A percentile compares a stretch with the other conserved stretches of the same genome.
Evolutionary conservation across 139 green algal genomes (phyloP).

Genomic region (Chlamydomonas incerta): DNA sequence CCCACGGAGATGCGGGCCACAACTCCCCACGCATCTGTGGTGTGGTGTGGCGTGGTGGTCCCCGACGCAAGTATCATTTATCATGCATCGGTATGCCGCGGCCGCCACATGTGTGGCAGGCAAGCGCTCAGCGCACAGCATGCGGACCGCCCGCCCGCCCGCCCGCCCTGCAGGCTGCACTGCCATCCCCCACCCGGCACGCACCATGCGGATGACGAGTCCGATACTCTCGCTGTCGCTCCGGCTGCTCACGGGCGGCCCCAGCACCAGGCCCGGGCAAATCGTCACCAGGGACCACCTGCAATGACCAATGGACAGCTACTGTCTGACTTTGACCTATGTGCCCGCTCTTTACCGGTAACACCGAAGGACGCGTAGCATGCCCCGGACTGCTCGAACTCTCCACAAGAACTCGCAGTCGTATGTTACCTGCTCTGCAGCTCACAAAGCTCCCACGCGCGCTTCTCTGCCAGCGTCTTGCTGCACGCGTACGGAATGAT

Average conservation of each 20-base stretch:
- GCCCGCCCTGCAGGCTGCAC: constrained; percentile 19
- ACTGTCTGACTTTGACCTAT: too few species aligned
- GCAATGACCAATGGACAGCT: not conserved
- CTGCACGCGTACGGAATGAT: constrained; percentile 48
- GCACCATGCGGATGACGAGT: constrained; percentile 41
- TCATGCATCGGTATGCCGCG: too few species aligned
- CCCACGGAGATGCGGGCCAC: constrained; percentile 34
- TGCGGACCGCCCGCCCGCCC: too few species aligned
- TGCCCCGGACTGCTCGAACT: too few species aligned
- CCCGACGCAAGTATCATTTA: too few species aligned
- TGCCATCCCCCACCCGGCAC: constrained; percentile 37
- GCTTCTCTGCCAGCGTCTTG: constrained; percentile 62
- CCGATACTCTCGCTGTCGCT: constrained; percentile 32
- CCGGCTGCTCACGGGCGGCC: constrained; percentile 34
- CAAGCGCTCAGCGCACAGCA: too few species aligned
- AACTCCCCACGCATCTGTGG: constrained; percentile 36
- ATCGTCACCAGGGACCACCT: constrained; percentile 60
- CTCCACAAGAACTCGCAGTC: too few species aligned
- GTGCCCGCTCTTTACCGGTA: too few species aligned
- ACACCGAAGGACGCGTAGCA: too few species aligned
- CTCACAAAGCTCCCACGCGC: constrained; percentile 55
- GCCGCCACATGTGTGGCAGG: too few species aligned
- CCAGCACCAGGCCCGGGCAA: constrained; percentile 54
- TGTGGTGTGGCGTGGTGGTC: too few species aligned
- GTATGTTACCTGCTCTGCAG: constrained; percentile 25